Evolutionary conservation across 768 basidiomycete genomes (phyloP).

Genomic region (Panellus pusillus): DNA sequence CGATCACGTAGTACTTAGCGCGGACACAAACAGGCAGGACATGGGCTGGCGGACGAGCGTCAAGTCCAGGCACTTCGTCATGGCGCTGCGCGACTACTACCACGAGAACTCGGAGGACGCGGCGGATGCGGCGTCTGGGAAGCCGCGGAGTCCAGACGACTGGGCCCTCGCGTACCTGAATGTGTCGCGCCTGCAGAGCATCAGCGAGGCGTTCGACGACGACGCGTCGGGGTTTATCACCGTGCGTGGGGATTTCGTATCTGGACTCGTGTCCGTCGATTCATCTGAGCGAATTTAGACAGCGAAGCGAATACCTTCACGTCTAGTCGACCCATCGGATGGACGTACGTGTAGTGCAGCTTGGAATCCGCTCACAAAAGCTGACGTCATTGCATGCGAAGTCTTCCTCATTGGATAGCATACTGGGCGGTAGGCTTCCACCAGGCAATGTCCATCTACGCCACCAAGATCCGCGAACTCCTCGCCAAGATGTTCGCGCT

Average conservation of each 20-base stretch:
- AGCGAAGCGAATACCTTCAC: conserved; percentile 33
- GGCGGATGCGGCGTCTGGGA: conserved; percentile 17
- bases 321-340: conserved; percentile 26
- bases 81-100: conserved; percentile 37
- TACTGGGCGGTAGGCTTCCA: conserved; percentile 34
- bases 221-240: conserved; percentile 37
- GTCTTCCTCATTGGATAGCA: conserved; percentile 31
- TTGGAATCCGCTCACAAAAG: too few species aligned
- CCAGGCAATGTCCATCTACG: conserved; percentile 18
- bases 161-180: conserved; percentile 35
- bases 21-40: too few species aligned
- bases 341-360: conserved; percentile 25
- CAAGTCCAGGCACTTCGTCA: conserved; percentile 35
- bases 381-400: neutral
- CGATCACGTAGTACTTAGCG: neutral
- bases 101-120: conserved; percentile 8
- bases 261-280: too few species aligned
- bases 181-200: conserved; percentile 26
- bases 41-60: conserved; percentile 36
- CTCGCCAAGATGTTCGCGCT: conserved; percentile 24
- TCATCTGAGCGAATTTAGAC: too few species aligned
- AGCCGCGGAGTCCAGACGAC: conserved; percentile 2
- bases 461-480: conserved; percentile 19
- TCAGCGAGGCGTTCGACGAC: conserved; percentile 38
- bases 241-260: conserved; percentile 1